phyloP scores from a whole-genome alignment of 257 asterid species.

The Solanum chaucha region DNA sequence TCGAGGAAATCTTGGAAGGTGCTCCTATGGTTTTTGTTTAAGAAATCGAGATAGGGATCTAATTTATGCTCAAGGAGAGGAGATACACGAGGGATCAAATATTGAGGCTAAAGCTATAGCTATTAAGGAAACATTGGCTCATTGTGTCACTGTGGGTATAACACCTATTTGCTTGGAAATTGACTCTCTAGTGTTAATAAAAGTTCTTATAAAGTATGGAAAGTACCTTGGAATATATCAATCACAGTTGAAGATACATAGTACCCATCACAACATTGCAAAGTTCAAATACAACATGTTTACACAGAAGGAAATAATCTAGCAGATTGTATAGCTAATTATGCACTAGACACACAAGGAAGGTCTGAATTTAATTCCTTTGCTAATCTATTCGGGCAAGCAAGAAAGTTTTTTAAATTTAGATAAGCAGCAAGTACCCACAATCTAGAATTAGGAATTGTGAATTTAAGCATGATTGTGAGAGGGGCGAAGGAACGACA shows the following conservation, averaged over 20 bases:
- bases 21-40: neutral
- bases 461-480: neutral
- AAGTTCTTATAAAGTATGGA: neutral
- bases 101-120: neutral
- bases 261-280: neutral
- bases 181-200: neutral
- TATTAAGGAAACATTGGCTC: neutral
- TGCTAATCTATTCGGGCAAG: neutral
- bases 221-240: neutral
- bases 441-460: too few relatives aligned
- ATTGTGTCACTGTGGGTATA: neutral
- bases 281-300: too few relatives aligned
- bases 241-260: neutral
- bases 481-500: neutral
- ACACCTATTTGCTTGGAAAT: neutral
- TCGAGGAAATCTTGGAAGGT: neutral
- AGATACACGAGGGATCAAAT: neutral
- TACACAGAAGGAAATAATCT: too few relatives aligned
- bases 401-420: too few relatives aligned
- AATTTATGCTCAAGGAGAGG: too few relatives aligned
- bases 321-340: too few relatives aligned
- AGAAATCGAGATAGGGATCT: neutral
- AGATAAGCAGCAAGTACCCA: neutral
- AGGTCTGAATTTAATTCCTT: neutral
- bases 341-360: neutral